Evolutionary conservation across 306 rosid species (phyloP), one percentile per base, ranked within the genome.

Genomic region (Pterocarpus macrocarpus): DNA sequence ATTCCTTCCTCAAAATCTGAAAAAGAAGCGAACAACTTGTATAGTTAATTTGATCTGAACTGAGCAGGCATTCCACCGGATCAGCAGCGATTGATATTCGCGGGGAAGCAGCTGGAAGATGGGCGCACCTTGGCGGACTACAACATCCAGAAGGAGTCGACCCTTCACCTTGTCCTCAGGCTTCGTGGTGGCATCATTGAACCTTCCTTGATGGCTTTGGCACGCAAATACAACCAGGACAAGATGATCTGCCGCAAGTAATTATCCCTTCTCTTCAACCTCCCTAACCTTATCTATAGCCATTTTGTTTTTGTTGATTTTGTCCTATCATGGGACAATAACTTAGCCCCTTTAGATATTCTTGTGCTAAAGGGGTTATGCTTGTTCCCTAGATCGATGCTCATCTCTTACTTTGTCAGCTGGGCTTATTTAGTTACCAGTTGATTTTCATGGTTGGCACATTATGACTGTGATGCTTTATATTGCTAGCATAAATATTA

Each of bases 171-270:
- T 35, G 98, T 92, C 6, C 85, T 94, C 83, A 89, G 97, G 89
- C 96, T 92, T 80, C 85, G 98, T 1, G 97, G 97, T 30, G 94
- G 97, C 1, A 92, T 94, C 72, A 88, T 94, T 0, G 97, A 90
- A 76, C 97, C 94, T 69, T 94, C 97, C 1, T 64, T 94, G 78
- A 94, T 94, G 98, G 98, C 98, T 68, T 78, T 94, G 88, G 95
- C 98, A 72, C 90, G 95, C 69, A 94, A 94, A 44, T 94, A 92
- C 85, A 94, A 94, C 32, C 97, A 92, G 47, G 98, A 94, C 38
- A 92, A 94, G 78, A 92, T 45, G 78, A 94, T 94, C 52, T 92
- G 98, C 90, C 89, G 97, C 85, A 92, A 92, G 97, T 92, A 89
- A 89, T 7, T 7, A 8, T 7, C 35, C 14, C 10, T 28, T 58